These are phyloP conservation scores for Erythrophleum ivorense DNA, from an alignment of 331 rosid genomes.

Conservation along the genomic window DNA sequence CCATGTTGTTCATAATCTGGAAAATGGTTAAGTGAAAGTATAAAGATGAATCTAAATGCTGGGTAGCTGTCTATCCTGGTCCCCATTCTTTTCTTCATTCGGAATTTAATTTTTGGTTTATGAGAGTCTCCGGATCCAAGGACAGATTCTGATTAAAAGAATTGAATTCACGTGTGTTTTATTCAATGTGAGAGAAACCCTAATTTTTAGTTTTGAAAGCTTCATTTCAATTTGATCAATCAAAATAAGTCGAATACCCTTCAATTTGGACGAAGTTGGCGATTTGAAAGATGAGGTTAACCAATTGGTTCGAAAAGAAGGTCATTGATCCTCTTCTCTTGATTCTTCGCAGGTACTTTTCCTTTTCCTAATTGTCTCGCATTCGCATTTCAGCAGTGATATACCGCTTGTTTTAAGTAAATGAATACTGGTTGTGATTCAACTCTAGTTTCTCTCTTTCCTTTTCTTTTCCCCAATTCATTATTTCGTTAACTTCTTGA, in stretches of 20 bases:
- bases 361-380: not conserved
- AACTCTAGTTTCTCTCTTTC: not conserved
- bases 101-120: not conserved
- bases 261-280: no score
- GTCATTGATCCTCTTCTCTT: constrained; percentile 62
- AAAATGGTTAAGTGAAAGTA: no score
- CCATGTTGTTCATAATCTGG: no score
- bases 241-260: not conserved
- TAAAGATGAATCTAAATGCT: no score
- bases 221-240: not conserved
- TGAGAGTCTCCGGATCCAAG: not conserved
- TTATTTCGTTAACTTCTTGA: no score
- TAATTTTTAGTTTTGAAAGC: not conserved
- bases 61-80: no score
- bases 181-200: not conserved
- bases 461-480: not conserved
- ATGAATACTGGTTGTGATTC: not conserved
- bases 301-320: constrained; percentile 57
- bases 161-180: not conserved
- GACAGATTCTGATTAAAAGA: not conserved
- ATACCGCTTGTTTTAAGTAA: not conserved
- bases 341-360: constrained; percentile 59
- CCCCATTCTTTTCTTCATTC: not conserved
- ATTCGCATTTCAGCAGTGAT: not conserved
- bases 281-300: constrained; percentile 35